Evolutionary conservation across 306 rosid genomes (phyloP).

Genomic region (Dalbergia cultrata): DNA sequence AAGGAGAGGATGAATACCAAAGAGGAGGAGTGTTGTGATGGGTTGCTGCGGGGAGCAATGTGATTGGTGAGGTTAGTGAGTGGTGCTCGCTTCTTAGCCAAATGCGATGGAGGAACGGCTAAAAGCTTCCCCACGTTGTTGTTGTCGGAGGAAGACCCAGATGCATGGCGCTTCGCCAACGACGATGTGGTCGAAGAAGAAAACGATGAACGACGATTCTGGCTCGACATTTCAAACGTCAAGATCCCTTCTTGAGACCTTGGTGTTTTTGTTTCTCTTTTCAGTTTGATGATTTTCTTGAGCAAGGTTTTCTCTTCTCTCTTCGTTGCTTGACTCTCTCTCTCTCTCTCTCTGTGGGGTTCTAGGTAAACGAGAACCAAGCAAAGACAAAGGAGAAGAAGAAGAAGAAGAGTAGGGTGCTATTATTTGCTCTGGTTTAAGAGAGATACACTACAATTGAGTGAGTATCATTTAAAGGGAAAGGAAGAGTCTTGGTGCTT

Average conservation of each 20-base stretch:
- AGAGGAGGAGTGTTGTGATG: constrained; percentile 47
- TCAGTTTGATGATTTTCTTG: too few relatives aligned
- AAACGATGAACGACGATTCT: constrained; percentile 83
- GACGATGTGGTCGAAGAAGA: constrained; percentile 83
- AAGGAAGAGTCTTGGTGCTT: background rate
- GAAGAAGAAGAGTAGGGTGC: background rate
- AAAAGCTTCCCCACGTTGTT: constrained; percentile 52
- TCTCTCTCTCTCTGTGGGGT: background rate
- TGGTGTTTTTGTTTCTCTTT: too few relatives aligned
- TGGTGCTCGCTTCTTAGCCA: constrained; percentile 89
- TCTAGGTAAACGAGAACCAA: constrained; percentile 49
- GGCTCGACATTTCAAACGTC: constrained; percentile 53
- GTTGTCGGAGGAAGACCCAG: constrained; percentile 57
- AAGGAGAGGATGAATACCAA: constrained; percentile 52
- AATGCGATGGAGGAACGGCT: constrained; percentile 44
- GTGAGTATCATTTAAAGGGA: background rate
- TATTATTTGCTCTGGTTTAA: constrained; percentile 28
- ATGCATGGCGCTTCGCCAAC: constrained; percentile 77
- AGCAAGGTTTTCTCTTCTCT: background rate
- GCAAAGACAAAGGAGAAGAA: constrained; percentile 7
- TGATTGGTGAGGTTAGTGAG: constrained; percentile 81
- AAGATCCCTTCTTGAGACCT: background rate
- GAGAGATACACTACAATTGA: constrained; percentile 21
- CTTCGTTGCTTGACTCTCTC: background rate
- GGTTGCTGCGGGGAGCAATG: constrained; percentile 52